Conservation (phyloP, 2,329 filamentous ascomycete species). For the Chaetomiaceae sp. region DNA sequence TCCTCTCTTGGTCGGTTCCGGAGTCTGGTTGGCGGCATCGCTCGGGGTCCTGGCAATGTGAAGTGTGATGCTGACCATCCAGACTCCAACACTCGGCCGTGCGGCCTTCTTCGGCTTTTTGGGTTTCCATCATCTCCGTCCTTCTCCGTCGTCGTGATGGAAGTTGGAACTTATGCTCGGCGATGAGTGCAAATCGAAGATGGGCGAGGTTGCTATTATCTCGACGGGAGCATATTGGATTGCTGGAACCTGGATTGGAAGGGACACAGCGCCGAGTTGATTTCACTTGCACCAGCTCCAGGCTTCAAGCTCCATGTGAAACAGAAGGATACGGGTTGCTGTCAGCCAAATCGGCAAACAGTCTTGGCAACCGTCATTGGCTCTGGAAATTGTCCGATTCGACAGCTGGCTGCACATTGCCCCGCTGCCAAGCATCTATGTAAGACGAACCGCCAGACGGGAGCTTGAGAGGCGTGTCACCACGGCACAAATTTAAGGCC, state of each 20-base stretch:
- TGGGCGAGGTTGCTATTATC: too few relatives aligned
- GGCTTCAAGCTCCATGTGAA: too few relatives aligned
- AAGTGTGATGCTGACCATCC: too few relatives aligned
- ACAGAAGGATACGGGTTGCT: background rate
- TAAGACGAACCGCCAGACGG: too few relatives aligned
- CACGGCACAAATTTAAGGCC: background rate
- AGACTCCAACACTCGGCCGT: background rate
- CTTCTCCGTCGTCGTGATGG: background rate
- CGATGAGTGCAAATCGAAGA: background rate
- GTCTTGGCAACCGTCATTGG: constrained; percentile 14
- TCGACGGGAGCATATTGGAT: too few relatives aligned
- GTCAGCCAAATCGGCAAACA: background rate
- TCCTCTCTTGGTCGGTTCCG: too few relatives aligned
- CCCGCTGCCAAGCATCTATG: constrained; percentile 13
- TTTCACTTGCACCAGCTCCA: too few relatives aligned
- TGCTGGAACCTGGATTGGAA: too few relatives aligned
- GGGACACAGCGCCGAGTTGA: too few relatives aligned
- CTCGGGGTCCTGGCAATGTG: too few relatives aligned
- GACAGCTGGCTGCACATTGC: background rate
- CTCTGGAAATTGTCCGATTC: constrained; percentile 15
- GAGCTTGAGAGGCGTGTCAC: background rate
- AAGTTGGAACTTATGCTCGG: background rate
- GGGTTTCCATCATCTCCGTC: background rate
- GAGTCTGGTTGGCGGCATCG: too few relatives aligned
- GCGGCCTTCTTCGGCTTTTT: background rate